Evolutionary conservation across 148 eudicot species (phyloP).

Genomic region (Fagopyrum homotropicum): DNA sequence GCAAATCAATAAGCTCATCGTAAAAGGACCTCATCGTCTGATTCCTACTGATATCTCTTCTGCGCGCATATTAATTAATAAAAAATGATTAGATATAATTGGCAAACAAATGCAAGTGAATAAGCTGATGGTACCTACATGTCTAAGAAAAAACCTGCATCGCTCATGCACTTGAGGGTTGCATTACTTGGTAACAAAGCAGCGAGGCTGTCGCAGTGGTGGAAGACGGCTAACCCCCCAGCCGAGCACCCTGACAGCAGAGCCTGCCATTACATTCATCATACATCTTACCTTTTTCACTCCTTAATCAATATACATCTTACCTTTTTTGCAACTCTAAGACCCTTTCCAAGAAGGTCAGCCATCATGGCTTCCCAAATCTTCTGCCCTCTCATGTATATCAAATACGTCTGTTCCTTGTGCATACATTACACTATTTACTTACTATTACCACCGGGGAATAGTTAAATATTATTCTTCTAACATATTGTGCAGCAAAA

Average conservation of each 20-base stretch:
- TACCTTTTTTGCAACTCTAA: constrained; percentile 69
- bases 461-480: too few relatives aligned
- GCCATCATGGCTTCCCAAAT: constrained; percentile 81
- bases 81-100: too few relatives aligned
- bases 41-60: constrained; percentile 52
- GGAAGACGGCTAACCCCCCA: constrained; percentile 79
- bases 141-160: constrained; percentile 89
- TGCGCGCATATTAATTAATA: constrained; percentile 18
- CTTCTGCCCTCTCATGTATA: constrained; percentile 91
- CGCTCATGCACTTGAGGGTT: constrained; percentile 77
- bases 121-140: constrained; percentile 23
- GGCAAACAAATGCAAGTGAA: too few relatives aligned
- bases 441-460: too few relatives aligned
- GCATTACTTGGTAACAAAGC: constrained; percentile 61
- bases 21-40: constrained; percentile 50
- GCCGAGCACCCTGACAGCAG: constrained; percentile 96
- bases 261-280: constrained; percentile 35
- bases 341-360: constrained; percentile 89
- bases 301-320: not conserved
- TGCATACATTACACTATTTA: not conserved
- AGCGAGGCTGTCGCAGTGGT: constrained; percentile 76
- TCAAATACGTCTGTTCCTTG: constrained; percentile 51
- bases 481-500: too few relatives aligned
- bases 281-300: constrained; percentile 40
- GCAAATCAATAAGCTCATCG: constrained; percentile 47